Percentiles rank a stretch among this genome's conserved stretches.
Conservation (phyloP, 257 asterid genomes). For the Galeopsis tetrahit region DNA sequence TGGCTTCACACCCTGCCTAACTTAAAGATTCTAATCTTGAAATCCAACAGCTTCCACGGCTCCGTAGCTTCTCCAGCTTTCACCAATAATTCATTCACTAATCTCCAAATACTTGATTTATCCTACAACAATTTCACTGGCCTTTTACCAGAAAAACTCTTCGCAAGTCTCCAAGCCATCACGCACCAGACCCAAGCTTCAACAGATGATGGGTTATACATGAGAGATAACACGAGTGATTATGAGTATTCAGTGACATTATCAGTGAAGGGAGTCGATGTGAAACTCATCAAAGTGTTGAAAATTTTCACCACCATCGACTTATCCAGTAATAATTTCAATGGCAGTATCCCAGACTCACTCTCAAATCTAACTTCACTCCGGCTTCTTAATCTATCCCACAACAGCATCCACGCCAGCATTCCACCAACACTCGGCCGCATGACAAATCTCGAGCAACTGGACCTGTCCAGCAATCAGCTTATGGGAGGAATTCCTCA, state of each 20-base stretch:
- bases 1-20: constrained; percentile 13
- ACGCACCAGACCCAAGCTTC: too few relatives aligned
- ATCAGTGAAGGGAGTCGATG: constrained; percentile 16
- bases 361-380: background rate
- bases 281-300: constrained; percentile 1
- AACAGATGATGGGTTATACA: background rate
- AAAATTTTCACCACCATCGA: constrained; percentile 17
- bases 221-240: background rate
- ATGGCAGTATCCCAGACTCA: constrained; percentile 13
- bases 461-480: background rate
- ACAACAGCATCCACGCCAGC: constrained; percentile 8
- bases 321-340: constrained; percentile 17
- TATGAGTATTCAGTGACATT: constrained; percentile 15
- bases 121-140: constrained; percentile 25
- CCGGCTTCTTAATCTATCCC: constrained; percentile 9
- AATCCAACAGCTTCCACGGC: constrained; percentile 20
- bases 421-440: constrained; percentile 15
- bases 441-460: background rate
- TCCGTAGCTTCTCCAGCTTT: background rate
- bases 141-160: constrained; percentile 6
- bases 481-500: constrained; percentile 19
- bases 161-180: background rate
- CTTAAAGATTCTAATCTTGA: constrained; percentile 13
- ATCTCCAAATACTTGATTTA: constrained; percentile 5
- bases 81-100: background rate